These are phyloP conservation scores for Boletus sp. DNA, from an alignment of 768 basidiomycete species.

Conservation along the genomic window DNA sequence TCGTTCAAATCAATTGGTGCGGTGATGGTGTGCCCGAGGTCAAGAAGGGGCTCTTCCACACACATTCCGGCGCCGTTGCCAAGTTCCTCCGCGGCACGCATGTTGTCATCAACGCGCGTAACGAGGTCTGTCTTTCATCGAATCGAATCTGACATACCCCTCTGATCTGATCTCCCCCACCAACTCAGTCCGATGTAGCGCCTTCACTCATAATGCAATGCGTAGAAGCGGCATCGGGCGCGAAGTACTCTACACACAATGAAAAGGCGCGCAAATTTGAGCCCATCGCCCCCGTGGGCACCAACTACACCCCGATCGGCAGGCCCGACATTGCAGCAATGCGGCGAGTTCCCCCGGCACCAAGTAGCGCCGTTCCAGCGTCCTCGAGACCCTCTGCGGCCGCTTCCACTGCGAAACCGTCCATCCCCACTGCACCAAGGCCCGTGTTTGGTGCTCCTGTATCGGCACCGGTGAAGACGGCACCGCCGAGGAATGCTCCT, in stretches of 20 bases:
- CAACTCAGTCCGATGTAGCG: slow-evolving; percentile 70
- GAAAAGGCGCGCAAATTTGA: slow-evolving; percentile 71
- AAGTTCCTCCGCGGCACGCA: slow-evolving; percentile 81
- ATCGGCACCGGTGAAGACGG: slow-evolving; percentile 40
- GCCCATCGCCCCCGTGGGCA: slow-evolving; percentile 80
- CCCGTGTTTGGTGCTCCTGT: slow-evolving; percentile 49
- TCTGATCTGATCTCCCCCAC: not conserved
- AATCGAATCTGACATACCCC: no score
- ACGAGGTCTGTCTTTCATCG: slow-evolving; percentile 55
- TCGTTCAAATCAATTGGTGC: slow-evolving; percentile 96
- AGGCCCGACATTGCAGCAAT: slow-evolving; percentile 66
- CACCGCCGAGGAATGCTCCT: slow-evolving; percentile 41
- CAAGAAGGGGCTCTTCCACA: slow-evolving; percentile 91
- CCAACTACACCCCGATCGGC: slow-evolving; percentile 73
- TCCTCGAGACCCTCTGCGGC: not conserved
- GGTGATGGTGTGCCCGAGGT: slow-evolving; percentile 93
- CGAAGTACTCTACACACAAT: slow-evolving; percentile 83
- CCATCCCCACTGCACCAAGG: slow-evolving; percentile 43
- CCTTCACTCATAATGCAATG: slow-evolving; percentile 80
- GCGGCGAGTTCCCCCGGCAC: slow-evolving; percentile 43
- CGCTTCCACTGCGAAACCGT: slow-evolving; percentile 20
- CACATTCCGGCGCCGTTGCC: slow-evolving; percentile 78
- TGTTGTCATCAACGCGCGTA: slow-evolving; percentile 82
- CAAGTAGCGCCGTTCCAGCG: not conserved
- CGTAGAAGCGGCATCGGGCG: slow-evolving; percentile 87